These are phyloP conservation scores for Metschnikowia shivogae DNA, from an alignment of 805 yeast species.

Conservation along the genomic window DNA sequence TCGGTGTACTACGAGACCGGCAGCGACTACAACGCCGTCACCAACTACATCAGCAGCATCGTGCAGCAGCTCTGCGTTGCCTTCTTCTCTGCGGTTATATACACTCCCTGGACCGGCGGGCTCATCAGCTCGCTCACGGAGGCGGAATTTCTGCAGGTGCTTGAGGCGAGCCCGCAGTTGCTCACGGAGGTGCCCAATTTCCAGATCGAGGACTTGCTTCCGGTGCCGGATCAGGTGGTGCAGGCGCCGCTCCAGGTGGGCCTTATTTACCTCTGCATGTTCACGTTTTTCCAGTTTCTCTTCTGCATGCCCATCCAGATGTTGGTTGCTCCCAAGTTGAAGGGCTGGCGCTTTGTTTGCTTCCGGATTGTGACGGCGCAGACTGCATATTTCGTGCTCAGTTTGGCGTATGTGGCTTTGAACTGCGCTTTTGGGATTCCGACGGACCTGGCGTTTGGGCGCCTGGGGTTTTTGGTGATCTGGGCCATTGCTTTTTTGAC, in stretches of 20 bases:
- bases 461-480: constrained; percentile 30
- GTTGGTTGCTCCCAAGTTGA: constrained; percentile 24
- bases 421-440: constrained; percentile 28
- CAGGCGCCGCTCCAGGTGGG: constrained; percentile 35
- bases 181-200: constrained; percentile 25
- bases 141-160: constrained; percentile 7
- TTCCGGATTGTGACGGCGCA: constrained; percentile 27
- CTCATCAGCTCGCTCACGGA: constrained; percentile 14
- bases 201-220: constrained; percentile 20
- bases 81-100: constrained; percentile 17
- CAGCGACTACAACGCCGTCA: constrained; percentile 29
- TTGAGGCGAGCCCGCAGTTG: constrained; percentile 20
- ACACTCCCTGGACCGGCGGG: constrained; percentile 17
- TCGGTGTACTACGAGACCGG: constrained; percentile 31
- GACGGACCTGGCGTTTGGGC: constrained; percentile 23
- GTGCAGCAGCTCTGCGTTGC: constrained; percentile 15
- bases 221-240: constrained; percentile 22
- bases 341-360: constrained; percentile 23
- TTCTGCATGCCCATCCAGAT: constrained; percentile 25
- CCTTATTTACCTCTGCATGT: constrained; percentile 27
- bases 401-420: constrained; percentile 26
- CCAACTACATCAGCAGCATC: constrained; percentile 19
- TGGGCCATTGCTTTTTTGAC: constrained; percentile 29
- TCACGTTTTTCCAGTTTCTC: constrained; percentile 33
- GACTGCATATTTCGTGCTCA: constrained; percentile 24